Base-by-base conservation (phyloP, 345 rosid species). In the Erodium maritimum region DNA sequence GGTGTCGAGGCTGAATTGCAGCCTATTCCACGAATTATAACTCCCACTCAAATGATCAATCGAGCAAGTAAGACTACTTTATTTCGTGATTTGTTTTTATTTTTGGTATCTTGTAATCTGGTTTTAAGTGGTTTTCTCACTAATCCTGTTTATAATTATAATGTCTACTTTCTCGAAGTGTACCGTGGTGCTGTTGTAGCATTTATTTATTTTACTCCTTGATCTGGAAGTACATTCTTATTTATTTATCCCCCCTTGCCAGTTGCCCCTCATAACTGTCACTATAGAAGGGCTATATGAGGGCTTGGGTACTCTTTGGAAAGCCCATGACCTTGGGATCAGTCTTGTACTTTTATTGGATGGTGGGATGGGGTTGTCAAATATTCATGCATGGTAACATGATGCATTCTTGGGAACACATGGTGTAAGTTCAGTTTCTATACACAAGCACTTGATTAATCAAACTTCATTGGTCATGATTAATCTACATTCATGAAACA, bases 11-110 rank as follows among this genome's bases (percentile, higher is more conserved):
- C 99, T 56, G 94, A 81, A 65, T 64, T 93, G 65, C 73, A 55
- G 57, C 91, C 99, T 16, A 80, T 73, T 54, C 95, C 99, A 25
- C 97, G 77, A 58, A 77, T 89, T 65, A 78, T 89, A 29, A 93
- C 99, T 56, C 99, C 99, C 45, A 93, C 99, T 5, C 91, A 83
- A 62, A 87, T 93, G 88, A 89, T 93, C 58, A 74, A 72, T 65
- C 86, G 82, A 64, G 97, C 99, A 52, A 93, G 96, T 89, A 83
- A 76, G 93, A 17, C 52, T 23, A 18, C 63, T 63, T 69, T 22
- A 60, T 55, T 61, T 55, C 19, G 18, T 37, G 12, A 50, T 55
- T 29, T 54, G 19, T 18, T 46, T 66, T 24, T 48, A 45, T 17
- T 19, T 69, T 24, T 48, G 21, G 62, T 65, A 46, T 20, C 19